phyloP scores from a whole-genome alignment of 2,329 filamentous ascomycete genomes.

The Cladosporium cucumerinum region DNA sequence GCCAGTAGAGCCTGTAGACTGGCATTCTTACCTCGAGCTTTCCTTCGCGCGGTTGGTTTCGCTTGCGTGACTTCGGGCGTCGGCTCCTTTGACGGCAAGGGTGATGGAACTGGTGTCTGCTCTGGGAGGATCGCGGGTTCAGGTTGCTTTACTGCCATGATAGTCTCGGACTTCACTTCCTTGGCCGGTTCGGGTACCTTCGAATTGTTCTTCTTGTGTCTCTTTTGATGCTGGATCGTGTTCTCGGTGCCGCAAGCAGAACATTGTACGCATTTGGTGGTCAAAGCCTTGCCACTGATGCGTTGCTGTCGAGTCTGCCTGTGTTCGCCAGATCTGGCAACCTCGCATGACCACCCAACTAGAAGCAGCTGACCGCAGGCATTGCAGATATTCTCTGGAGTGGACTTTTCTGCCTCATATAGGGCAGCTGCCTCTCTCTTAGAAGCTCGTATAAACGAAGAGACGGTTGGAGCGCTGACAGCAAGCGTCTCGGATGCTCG shows the following conservation, averaged over 20 bases:
- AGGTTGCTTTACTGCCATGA: background rate
- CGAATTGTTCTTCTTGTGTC: background rate
- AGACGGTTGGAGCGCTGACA: background rate
- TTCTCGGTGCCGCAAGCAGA: slow-evolving; percentile 11
- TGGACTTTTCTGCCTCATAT: background rate
- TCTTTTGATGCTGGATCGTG: background rate
- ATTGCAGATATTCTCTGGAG: background rate
- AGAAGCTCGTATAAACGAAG: background rate
- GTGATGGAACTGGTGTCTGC: background rate
- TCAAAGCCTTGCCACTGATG: background rate
- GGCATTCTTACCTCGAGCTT: slow-evolving; percentile 13
- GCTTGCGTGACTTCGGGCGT: background rate
- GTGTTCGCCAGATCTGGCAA: background rate
- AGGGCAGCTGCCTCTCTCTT: background rate
- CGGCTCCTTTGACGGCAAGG: background rate
- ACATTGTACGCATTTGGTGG: slow-evolving; percentile 14
- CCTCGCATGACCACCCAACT: slow-evolving; percentile 6
- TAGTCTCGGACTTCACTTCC: background rate
- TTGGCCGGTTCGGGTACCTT: too few relatives aligned
- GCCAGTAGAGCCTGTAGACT: slow-evolving; percentile 15
- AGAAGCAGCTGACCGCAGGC: background rate
- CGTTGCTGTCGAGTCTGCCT: slow-evolving; percentile 12
- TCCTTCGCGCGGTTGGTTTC: slow-evolving; percentile 8
- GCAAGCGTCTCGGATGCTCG: slow-evolving; percentile 1
- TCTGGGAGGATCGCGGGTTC: background rate